Conservation (phyloP, 2,329 filamentous ascomycete genomes). For the Myriangium duriaei region DNA sequence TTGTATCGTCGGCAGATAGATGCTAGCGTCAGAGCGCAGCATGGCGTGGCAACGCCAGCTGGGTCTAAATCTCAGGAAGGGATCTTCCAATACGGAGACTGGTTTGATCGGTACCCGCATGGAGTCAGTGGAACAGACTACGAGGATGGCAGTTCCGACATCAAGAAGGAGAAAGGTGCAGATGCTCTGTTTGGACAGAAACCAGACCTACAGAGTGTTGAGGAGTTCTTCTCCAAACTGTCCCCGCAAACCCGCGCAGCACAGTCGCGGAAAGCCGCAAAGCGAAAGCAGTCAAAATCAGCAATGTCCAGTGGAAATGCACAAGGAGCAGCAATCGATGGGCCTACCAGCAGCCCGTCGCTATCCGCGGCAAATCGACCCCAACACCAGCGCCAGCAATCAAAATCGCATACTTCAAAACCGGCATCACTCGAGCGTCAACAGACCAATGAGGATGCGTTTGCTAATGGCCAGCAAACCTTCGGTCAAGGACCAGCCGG, state of each 20-base stretch:
- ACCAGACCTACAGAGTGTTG: constrained; percentile 80
- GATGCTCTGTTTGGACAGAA: constrained; percentile 84
- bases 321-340: not conserved
- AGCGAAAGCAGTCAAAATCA: constrained; percentile 21
- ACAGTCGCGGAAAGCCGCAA: constrained; percentile 25
- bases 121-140: constrained; percentile 78
- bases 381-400: constrained; percentile 16
- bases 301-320: constrained; percentile 13
- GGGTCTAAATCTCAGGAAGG: constrained; percentile 16
- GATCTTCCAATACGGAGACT: constrained; percentile 93
- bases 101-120: constrained; percentile 91
- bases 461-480: constrained; percentile 15
- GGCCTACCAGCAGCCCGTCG: constrained; percentile 9
- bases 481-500: constrained; percentile 14
- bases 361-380: constrained; percentile 1
- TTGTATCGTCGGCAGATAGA: constrained; percentile 79
- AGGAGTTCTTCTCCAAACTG: constrained; percentile 81
- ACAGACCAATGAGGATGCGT: constrained; percentile 6
- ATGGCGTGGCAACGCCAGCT: constrained; percentile 25
- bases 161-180: constrained; percentile 65
- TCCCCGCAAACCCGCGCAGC: constrained; percentile 43
- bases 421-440: not conserved
- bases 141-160: constrained; percentile 50
- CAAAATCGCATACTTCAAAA: not conserved
- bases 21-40: constrained; percentile 56